Conservation (phyloP, 192 early-diverging fungal genomes). For the Dissophora globulifera region DNA sequence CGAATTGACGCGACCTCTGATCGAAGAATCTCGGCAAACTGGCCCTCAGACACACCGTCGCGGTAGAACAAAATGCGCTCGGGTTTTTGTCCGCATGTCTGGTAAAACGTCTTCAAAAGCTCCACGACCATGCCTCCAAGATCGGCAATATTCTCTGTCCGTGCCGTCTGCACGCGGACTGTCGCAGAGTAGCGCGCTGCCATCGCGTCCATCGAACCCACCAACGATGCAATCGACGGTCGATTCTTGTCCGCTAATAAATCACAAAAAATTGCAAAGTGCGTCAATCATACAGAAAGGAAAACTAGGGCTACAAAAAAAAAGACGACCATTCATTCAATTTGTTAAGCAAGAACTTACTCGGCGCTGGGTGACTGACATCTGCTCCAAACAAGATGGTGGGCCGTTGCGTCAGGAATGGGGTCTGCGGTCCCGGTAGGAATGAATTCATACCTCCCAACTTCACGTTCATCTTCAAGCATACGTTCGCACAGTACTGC, state of each 20-base stretch:
- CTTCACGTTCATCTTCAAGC: slow-evolving; percentile 95
- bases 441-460: slow-evolving; percentile 87
- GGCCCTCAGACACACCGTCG: slow-evolving; percentile 89
- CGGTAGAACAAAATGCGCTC: slow-evolving; percentile 86
- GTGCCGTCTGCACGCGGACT: slow-evolving; percentile 70
- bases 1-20: slow-evolving; percentile 75
- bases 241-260: slow-evolving; percentile 53
- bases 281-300: neutral
- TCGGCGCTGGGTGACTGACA: slow-evolving; percentile 84
- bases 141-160: slow-evolving; percentile 77
- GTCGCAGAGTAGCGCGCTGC: slow-evolving; percentile 70
- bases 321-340: too few species aligned
- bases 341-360: slow-evolving; percentile 37
- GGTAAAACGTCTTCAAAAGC: slow-evolving; percentile 73
- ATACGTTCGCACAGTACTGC: slow-evolving; percentile 97
- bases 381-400: slow-evolving; percentile 93
- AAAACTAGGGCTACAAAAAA: too few species aligned
- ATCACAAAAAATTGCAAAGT: slow-evolving; percentile 12
- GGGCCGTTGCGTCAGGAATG: slow-evolving; percentile 73
- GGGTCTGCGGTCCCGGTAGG: slow-evolving; percentile 63
- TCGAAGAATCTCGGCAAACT: slow-evolving; percentile 77
- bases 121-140: slow-evolving; percentile 73
- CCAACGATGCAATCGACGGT: slow-evolving; percentile 80
- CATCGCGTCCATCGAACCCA: slow-evolving; percentile 71
- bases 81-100: slow-evolving; percentile 76